Conservation (phyloP, 148 eudicot species). For the Arctostaphylos glauca region DNA sequence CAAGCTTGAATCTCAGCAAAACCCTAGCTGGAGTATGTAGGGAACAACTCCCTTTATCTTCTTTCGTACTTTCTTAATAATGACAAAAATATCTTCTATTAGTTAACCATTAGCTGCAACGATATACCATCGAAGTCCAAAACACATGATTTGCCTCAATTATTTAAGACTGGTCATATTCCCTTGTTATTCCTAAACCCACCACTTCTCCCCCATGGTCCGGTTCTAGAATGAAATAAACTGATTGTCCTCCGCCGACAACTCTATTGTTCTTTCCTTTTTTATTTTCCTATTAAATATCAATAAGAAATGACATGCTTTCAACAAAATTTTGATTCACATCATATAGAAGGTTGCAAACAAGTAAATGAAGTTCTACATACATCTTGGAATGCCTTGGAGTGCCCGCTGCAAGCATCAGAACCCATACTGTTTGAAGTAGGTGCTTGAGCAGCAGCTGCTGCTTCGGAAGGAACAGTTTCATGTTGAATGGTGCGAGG, state of each 20-base stretch:
- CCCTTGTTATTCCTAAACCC: neutral
- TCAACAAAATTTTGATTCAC: neutral
- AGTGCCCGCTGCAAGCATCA: slow-evolving; percentile 66
- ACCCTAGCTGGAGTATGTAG: too few species aligned
- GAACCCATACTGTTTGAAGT: slow-evolving; percentile 30
- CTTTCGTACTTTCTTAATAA: too few species aligned
- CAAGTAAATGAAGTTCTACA: neutral
- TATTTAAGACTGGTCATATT: neutral
- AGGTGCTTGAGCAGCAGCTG: slow-evolving; percentile 47
- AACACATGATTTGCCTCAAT: neutral
- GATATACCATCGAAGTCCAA: neutral
- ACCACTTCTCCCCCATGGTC: neutral
- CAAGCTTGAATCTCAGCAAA: too few species aligned
- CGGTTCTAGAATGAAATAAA: neutral
- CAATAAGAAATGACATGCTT: neutral
- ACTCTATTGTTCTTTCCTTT: neutral
- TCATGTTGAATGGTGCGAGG: slow-evolving; percentile 82
- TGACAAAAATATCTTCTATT: neutral
- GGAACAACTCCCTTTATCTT: too few species aligned
- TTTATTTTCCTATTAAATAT: neutral
- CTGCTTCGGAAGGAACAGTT: slow-evolving; percentile 46
- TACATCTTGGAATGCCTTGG: slow-evolving; percentile 87
- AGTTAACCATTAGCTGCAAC: neutral
- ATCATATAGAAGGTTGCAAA: neutral
- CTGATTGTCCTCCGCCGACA: neutral